These are phyloP conservation scores for Jacaranda copaia DNA, from an alignment of 257 asterid species.

Conservation along the genomic window DNA sequence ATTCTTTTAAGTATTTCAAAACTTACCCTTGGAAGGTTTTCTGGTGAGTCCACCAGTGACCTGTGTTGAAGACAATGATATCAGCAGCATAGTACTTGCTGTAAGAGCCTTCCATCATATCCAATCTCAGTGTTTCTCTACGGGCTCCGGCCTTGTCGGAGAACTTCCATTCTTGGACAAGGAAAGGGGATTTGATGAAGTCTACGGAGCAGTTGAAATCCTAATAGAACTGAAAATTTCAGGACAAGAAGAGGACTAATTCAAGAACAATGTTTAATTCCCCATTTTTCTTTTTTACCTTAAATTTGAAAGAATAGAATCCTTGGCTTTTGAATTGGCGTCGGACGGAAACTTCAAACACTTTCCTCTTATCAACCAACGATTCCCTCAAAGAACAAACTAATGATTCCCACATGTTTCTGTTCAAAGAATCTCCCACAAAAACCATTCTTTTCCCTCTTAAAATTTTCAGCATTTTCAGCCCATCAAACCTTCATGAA, in stretches of 20 bases:
- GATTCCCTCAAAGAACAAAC: conserved; percentile 60
- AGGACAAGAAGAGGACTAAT: not conserved
- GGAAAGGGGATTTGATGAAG: conserved; percentile 64
- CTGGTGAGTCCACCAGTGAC: conserved; percentile 85
- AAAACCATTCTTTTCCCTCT: conserved; percentile 63
- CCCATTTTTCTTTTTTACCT: conserved; percentile 35
- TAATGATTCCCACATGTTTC: conserved; percentile 79
- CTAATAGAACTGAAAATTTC: conserved; percentile 28
- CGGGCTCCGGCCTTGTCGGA: conserved; percentile 48
- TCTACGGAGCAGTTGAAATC: conserved; percentile 65
- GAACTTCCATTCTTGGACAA: conserved; percentile 66
- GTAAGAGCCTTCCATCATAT: conserved; percentile 53
- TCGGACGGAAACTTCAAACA: conserved; percentile 52
- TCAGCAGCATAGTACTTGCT: conserved; percentile 58
- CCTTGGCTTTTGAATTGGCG: conserved; percentile 56
- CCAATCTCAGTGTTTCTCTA: conserved; percentile 63
- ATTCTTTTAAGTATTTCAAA: no score
- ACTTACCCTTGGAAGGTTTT: conserved; percentile 55
- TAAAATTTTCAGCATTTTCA: conserved; percentile 60
- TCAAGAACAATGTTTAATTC: conserved; percentile 11
- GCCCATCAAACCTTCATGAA: conserved; percentile 55
- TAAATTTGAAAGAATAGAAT: conserved; percentile 59
- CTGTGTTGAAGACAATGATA: conserved; percentile 71
- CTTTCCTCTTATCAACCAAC: conserved; percentile 43
- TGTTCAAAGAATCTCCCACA: conserved; percentile 75